These are phyloP conservation scores for Fagopyrum homotropicum DNA, from an alignment of 148 eudicot genomes.

Conservation along the genomic window DNA sequence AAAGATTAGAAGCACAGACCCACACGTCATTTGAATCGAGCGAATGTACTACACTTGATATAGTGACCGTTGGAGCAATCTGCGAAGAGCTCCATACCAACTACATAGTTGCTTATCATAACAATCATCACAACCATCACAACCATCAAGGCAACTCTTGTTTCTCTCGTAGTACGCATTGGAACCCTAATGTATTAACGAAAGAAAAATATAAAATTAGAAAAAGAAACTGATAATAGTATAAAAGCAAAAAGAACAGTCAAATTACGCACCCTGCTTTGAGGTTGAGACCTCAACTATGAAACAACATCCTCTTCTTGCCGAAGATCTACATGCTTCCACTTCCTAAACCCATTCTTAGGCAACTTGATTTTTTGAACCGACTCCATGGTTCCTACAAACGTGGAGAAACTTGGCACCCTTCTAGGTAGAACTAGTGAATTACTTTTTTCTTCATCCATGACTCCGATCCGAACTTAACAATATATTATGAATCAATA, in stretches of 20 bases:
- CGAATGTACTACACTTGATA: conserved; percentile 69
- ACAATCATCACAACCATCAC: conserved; percentile 51
- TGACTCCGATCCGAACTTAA: too few species aligned
- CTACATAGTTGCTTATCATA: conserved; percentile 69
- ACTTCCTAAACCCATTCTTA: conserved; percentile 64
- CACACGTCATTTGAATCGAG: conserved; percentile 40
- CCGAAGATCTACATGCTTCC: conserved; percentile 41
- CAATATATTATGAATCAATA: too few species aligned
- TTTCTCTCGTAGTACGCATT: conserved; percentile 44
- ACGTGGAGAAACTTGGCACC: too few species aligned
- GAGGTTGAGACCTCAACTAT: conserved; percentile 34
- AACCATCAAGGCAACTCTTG: conserved; percentile 54
- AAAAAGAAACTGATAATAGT: too few species aligned
- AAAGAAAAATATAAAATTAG: not conserved
- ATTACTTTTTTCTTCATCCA: too few species aligned
- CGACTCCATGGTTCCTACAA: conserved; percentile 46
- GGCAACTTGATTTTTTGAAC: conserved; percentile 46
- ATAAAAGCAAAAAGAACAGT: too few species aligned
- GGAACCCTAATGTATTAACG: conserved; percentile 30
- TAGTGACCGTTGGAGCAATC: conserved; percentile 75
- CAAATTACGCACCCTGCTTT: conserved; percentile 28
- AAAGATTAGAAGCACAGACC: conserved; percentile 39
- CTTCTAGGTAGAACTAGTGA: too few species aligned
- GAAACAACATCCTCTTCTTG: conserved; percentile 40
- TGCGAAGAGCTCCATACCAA: conserved; percentile 69